Evolutionary conservation across 305 asterid species (phyloP), one percentile per base, ranked within the genome.

Genomic region (Fraxinus baroniana): DNA sequence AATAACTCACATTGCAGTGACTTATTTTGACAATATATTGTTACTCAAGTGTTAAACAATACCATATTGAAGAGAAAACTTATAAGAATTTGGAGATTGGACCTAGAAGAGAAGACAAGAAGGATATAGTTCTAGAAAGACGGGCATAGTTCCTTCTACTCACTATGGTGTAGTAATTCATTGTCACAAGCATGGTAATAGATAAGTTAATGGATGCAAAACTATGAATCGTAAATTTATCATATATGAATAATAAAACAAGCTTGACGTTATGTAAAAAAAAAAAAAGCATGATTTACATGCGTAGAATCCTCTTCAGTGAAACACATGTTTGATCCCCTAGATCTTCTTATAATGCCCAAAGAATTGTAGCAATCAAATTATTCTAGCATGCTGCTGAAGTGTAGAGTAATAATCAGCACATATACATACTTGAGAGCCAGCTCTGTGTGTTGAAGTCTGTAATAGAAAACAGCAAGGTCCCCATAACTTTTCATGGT

Each of bases 401-500:
- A 76, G 77, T 33, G 81, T 80, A 41, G 44, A 37, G 80, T 60
- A 81, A 77, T 68, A 73, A 81, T 32, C 74, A 55, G 79, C 55
- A 62, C 74, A 78, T 76, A 77, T 37, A 80, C 94, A 76, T 93
- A 96, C 99, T 96, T 96, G 88, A 96, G 99, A 84, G 99, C 99
- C 87, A 96, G 87, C 86, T 96, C 98, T 30, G 99, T 96, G 89
- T 96, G 99, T 74, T 96, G 99, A 85, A 96, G 97, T 82, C 98
- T 91, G 94, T 96, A 96, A 86, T 96, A 94, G 90, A 96, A 96
- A 79, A 96, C 99, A 86, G 99, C 99, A 87, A 96, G 99, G 88
- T 96, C 99, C 79, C 99, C 99, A 82, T 96, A 96, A 86, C 98
- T 94, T 87, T 95, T 95, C 98, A 95, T 95, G 81, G 99, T 95